Base-by-base conservation (phyloP, 352 stramenopile species). In the Pythium brachiatum region DNA sequence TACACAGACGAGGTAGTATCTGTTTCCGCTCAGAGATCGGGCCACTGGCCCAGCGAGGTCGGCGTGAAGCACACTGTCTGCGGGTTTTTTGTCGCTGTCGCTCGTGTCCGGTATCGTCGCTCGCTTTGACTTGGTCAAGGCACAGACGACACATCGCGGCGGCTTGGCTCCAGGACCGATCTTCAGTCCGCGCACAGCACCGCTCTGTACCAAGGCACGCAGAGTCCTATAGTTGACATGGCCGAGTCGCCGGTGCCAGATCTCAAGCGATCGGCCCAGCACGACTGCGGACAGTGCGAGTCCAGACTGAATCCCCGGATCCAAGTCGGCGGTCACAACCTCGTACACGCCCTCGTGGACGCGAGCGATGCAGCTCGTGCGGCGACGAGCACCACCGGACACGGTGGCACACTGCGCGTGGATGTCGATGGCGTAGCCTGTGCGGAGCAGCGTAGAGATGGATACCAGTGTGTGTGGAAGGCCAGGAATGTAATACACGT, bases 401-500 rank as follows among this genome's bases (percentile, higher is more conserved):
- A 56, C 50, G 2, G 46, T 64, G 23, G 21, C 25, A 16, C 43
- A 32, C 20, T 6, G 12, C 9, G 5, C 29, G 2, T 2, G 21
- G 23, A 64, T 26, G 3, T 56, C 44, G 44, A 64, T 18, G 27
- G 8, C 7, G 27, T 57, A n/a, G 20, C 23, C 38, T 2, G 44
- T 50, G 8, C 6, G 48, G n/a, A 64, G 25, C n/a, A 64, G 57
- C 1, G 46, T 55, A 1, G 57, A 57, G 18, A 64, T 46, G 11
- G 57, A 55, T 5, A 64, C 2, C 7, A 64, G 34, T 4, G 57
- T 64, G 2, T 38, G 21, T 15, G 57, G 57, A 4, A 64, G 27
- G 8, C 38, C 32, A 15, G 57, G 47, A 5, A 64, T 34, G 29
- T 64, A 64, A 20, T 51, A 57, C 1, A 64, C 57, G 47, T 64